Conservation (phyloP, 768 basidiomycete genomes). For the Lactifluus piperatus region DNA sequence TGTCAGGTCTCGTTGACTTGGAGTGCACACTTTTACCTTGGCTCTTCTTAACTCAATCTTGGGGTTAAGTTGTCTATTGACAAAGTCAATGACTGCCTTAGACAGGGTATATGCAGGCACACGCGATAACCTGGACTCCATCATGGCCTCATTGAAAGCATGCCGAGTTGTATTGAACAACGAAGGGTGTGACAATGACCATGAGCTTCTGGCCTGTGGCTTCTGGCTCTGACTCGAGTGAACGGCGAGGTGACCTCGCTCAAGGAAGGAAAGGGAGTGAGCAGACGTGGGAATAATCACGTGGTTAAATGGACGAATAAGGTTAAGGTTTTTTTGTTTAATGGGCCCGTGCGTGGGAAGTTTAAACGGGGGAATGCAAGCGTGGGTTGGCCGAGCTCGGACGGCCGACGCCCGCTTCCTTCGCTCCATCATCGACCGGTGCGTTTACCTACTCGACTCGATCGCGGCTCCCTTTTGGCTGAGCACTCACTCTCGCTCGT, state of each 20-base stretch:
- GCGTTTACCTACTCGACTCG: slow-evolving; percentile 20
- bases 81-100: neutral
- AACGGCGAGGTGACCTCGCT: neutral
- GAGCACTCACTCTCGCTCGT: slow-evolving; percentile 27
- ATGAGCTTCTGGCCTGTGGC: neutral
- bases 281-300: slow-evolving; percentile 8
- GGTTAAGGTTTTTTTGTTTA: slow-evolving; percentile 22
- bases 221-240: neutral
- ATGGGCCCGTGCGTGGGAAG: slow-evolving; percentile 22
- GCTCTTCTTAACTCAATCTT: neutral
- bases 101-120: neutral
- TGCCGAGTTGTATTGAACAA: slow-evolving; percentile 1
- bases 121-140: neutral
- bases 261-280: neutral
- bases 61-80: neutral
- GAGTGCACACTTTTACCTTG: neutral
- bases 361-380: slow-evolving; percentile 16
- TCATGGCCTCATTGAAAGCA: slow-evolving; percentile 3
- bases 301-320: slow-evolving; percentile 7
- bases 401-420: slow-evolving; percentile 23
- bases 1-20: neutral
- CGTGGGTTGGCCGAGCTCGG: slow-evolving; percentile 22
- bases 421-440: slow-evolving; percentile 23
- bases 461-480: slow-evolving; percentile 30
- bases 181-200: neutral